A percentile compares a stretch with the other conserved stretches of the same genome.
These are phyloP conservation scores for Torulaspora gathmanii DNA, from an alignment of 805 yeast species.

Conservation along the genomic window DNA sequence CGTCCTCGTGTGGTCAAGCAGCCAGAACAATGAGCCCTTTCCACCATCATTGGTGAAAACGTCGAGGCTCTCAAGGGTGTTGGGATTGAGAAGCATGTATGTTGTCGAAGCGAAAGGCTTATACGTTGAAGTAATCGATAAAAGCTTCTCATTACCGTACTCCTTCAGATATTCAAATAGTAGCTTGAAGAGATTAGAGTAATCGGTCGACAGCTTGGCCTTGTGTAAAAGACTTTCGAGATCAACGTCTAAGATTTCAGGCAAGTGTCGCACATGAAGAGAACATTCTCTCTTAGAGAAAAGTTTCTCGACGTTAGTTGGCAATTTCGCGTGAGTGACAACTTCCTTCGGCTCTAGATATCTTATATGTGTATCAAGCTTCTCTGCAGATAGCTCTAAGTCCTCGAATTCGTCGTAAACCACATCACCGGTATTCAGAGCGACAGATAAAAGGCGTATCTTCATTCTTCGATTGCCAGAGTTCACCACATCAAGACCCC, in stretches of 20 bases:
- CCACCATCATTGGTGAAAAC: constrained; percentile 58
- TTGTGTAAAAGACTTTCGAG: constrained; percentile 20
- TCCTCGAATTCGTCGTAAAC: constrained; percentile 69
- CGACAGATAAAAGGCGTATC: constrained; percentile 43
- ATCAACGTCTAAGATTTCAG: neutral
- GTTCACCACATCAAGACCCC: constrained; percentile 19
- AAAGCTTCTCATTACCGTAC: constrained; percentile 55
- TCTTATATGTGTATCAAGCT: constrained; percentile 66
- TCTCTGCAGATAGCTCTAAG: constrained; percentile 44
- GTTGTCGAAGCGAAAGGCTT: constrained; percentile 41
- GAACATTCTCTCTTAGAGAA: constrained; percentile 32
- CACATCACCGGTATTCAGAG: constrained; percentile 73
- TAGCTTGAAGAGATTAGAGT: constrained; percentile 36
- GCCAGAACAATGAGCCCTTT: constrained; percentile 73
- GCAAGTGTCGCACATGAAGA: constrained; percentile 35
- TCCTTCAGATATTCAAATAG: constrained; percentile 54
- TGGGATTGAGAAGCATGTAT: constrained; percentile 55
- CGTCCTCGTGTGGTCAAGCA: constrained; percentile 76
- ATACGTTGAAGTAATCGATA: constrained; percentile 49
- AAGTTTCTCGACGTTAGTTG: constrained; percentile 13
- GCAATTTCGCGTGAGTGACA: constrained; percentile 29
- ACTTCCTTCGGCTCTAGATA: constrained; percentile 79
- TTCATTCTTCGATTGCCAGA: neutral
- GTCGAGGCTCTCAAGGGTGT: constrained; percentile 68
- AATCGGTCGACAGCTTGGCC: constrained; percentile 26